phyloP scores from a whole-genome alignment of 495 filamentous ascomycete species.

The Penicillium cinerascens region DNA sequence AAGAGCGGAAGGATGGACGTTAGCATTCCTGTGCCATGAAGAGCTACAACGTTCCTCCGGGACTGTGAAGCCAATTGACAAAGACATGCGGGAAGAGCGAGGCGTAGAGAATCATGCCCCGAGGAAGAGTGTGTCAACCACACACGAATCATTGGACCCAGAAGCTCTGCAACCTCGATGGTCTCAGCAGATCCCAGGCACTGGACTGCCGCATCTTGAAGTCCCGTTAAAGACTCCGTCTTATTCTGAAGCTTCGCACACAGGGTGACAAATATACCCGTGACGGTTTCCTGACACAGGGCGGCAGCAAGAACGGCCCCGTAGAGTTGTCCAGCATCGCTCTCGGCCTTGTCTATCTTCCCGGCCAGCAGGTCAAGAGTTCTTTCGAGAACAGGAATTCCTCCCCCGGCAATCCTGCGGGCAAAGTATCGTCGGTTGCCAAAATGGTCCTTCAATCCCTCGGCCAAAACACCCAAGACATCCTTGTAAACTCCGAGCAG shows the following conservation, averaged over 20 bases:
- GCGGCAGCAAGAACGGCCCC: conserved; percentile 80
- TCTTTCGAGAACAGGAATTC: conserved; percentile 73
- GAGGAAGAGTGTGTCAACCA: conserved; percentile 37
- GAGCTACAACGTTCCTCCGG: conserved; percentile 67
- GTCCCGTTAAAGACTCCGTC: conserved; percentile 12
- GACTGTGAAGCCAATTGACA: conserved; percentile 52
- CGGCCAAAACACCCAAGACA: conserved; percentile 66
- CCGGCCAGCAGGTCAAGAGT: conserved; percentile 57
- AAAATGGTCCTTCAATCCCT: conserved; percentile 72
- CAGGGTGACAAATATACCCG: conserved; percentile 40
- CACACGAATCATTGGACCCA: conserved; percentile 40
- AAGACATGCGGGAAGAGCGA: conserved; percentile 41
- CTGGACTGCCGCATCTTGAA: conserved; percentile 33
- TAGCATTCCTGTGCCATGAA: conserved; percentile 76
- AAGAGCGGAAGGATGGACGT: conserved; percentile 66
- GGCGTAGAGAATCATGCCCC: conserved; percentile 25
- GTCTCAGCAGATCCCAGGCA: conserved; percentile 39
- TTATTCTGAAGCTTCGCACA: conserved; percentile 23
- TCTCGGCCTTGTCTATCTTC: conserved; percentile 47
- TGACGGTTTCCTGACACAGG: conserved; percentile 68
- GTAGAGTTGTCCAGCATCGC: conserved; percentile 73
- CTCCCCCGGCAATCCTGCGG: conserved; percentile 65
- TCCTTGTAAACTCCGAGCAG: conserved; percentile 69
- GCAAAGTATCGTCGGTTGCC: conserved; percentile 87
- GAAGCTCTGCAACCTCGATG: conserved; percentile 39